Percentiles rank a stretch among this genome's conserved stretches.
phyloP scores from a whole-genome alignment of 2,329 filamentous ascomycete genomes.

The Colletotrichum spinosum region DNA sequence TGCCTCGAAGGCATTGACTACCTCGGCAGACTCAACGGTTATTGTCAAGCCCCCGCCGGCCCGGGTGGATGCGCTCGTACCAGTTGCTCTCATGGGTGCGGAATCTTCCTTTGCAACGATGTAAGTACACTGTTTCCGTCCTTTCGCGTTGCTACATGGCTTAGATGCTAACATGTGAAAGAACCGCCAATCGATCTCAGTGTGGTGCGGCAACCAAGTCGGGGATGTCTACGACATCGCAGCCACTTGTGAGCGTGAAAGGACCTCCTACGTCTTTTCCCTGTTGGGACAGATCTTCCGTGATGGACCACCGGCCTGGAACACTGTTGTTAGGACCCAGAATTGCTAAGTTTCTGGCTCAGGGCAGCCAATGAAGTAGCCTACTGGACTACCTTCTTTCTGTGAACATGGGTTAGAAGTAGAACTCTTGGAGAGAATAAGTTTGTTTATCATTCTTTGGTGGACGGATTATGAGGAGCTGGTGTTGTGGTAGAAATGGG shows the following conservation, averaged over 20 bases:
- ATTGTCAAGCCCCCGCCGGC: neutral
- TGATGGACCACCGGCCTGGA: neutral
- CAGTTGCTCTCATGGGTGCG: slow-evolving; percentile 1
- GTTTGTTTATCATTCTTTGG: neutral
- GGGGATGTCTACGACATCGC: slow-evolving; percentile 8
- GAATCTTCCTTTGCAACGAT: slow-evolving; percentile 5
- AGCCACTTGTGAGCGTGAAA: neutral
- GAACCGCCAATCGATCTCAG: slow-evolving; percentile 2
- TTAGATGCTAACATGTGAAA: neutral
- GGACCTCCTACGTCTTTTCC: slow-evolving; percentile 6
- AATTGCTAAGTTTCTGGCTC: neutral
- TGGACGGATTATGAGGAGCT: neutral
- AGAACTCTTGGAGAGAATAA: neutral
- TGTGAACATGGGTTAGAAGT: neutral
- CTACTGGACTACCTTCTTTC: neutral
- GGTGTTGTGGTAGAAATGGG: neutral
- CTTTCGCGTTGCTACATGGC: neutral
- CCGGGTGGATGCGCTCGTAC: neutral
- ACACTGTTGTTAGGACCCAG: slow-evolving; percentile 1
- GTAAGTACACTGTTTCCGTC: slow-evolving; percentile 1
- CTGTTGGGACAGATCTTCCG: slow-evolving; percentile 6
- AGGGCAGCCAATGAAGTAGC: neutral
- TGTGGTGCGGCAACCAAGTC: slow-evolving; percentile 11
- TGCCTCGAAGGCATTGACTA: slow-evolving; percentile 5
- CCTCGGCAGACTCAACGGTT: slow-evolving; percentile 8